phyloP scores from a whole-genome alignment of 106 monocot genomes.

The Dendrobium chrysotoxum region DNA sequence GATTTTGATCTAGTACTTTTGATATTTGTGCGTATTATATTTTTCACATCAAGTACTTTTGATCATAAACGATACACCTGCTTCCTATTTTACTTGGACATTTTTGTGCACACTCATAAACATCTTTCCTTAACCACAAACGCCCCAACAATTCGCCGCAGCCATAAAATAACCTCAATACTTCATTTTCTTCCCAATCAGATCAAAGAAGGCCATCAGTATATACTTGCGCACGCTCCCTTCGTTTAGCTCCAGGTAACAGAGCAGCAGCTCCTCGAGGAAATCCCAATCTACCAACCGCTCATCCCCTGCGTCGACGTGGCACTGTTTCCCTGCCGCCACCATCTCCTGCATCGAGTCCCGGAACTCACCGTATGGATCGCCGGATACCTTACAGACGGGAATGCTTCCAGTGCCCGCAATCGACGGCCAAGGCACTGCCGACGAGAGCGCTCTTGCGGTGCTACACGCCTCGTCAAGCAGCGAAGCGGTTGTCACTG shows the following conservation, averaged over 20 bases:
- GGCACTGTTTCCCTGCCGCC: slow-evolving; percentile 16
- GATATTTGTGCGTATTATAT: too few species aligned
- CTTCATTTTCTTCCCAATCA: slow-evolving; percentile 7
- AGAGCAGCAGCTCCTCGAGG: slow-evolving; percentile 35
- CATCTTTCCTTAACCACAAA: too few species aligned
- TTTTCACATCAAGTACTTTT: too few species aligned
- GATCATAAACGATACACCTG: too few species aligned
- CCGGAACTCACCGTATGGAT: slow-evolving; percentile 45
- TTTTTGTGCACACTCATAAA: too few species aligned
- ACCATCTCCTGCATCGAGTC: slow-evolving; percentile 61
- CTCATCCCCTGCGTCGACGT: background rate
- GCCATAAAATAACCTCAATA: slow-evolving; percentile 9
- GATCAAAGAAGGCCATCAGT: slow-evolving; percentile 23
- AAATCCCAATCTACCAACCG: slow-evolving; percentile 23
- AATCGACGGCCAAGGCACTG: background rate
- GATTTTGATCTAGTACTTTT: too few species aligned
- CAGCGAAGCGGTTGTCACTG: background rate
- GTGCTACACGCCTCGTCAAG: background rate
- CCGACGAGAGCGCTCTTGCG: background rate
- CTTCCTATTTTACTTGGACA: too few species aligned
- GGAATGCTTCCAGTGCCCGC: slow-evolving; percentile 14
- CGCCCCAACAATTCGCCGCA: too few species aligned
- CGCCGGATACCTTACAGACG: slow-evolving; percentile 26
- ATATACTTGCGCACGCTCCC: slow-evolving; percentile 22
- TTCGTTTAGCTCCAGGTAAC: slow-evolving; percentile 33